Evolutionary conservation across 1,284 basidiomycete species (phyloP).

Genomic region (Tilletia horrida): DNA sequence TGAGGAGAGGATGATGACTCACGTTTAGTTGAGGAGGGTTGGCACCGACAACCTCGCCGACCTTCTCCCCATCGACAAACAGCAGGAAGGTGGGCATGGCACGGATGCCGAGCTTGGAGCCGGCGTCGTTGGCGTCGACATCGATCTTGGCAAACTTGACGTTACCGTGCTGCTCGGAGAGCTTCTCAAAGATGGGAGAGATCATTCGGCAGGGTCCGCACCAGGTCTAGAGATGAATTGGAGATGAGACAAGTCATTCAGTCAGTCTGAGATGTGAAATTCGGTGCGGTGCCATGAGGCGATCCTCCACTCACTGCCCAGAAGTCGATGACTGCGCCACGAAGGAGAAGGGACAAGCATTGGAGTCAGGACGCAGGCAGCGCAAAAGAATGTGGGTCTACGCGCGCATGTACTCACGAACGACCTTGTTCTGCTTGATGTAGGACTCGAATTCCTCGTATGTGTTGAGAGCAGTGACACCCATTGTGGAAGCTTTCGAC

Average conservation of each 20-base stretch:
- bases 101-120: constrained; percentile 69
- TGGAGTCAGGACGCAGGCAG: not conserved
- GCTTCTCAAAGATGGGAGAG: constrained; percentile 73
- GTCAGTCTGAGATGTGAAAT: not conserved
- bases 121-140: constrained; percentile 57
- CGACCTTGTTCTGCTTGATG: constrained; percentile 48
- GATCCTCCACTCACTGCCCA: constrained; percentile 37
- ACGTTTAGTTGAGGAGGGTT: constrained; percentile 60
- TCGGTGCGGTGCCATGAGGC: not conserved
- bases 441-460: constrained; percentile 63
- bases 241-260: constrained; percentile 4
- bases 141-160: constrained; percentile 75
- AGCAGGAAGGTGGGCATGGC: constrained; percentile 77
- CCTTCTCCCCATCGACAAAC: constrained; percentile 68
- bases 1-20: constrained; percentile 35
- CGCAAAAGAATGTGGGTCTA: constrained; percentile 16
- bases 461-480: constrained; percentile 61
- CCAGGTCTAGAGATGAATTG: constrained; percentile 45
- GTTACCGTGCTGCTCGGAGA: constrained; percentile 57
- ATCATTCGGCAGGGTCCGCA: constrained; percentile 68
- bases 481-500: constrained; percentile 28
- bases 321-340: constrained; percentile 51
- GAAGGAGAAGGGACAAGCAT: constrained; percentile 7
- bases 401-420: constrained; percentile 9
- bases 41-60: constrained; percentile 67